phyloP scores from a whole-genome alignment of 352 stramenopile species.

The Globisporangium megalacanthum region DNA sequence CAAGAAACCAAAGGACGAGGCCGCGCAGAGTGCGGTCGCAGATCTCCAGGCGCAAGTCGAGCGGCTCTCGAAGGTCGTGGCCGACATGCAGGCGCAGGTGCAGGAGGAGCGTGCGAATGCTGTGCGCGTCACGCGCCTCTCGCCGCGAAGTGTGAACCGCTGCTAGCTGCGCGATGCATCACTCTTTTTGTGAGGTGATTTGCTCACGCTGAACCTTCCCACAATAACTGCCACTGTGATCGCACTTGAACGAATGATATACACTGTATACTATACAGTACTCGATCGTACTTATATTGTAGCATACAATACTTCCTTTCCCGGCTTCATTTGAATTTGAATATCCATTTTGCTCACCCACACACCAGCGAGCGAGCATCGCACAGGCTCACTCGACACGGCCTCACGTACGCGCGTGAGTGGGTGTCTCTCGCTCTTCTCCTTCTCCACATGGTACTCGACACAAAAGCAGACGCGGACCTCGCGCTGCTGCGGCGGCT shows the following conservation, averaged over 20 bases:
- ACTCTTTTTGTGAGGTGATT: too few species aligned
- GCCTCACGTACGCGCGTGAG: not conserved
- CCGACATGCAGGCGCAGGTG: conserved; percentile 26
- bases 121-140: not conserved
- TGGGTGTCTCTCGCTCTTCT: not conserved
- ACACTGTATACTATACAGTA: too few species aligned
- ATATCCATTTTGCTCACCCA: too few species aligned
- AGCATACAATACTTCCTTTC: too few species aligned
- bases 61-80: conserved; percentile 31
- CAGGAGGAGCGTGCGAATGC: conserved; percentile 13
- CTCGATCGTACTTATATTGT: too few species aligned
- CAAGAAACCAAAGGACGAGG: conserved; percentile 26
- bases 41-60: conserved; percentile 37
- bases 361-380: not conserved
- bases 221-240: too few species aligned
- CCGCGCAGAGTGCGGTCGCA: conserved; percentile 13
- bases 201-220: too few species aligned
- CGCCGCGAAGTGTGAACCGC: not conserved
- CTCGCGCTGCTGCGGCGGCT: conserved; percentile 14
- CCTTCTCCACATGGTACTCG: conserved; percentile 7
- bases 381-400: not conserved
- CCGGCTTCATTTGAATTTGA: too few species aligned
- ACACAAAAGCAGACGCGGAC: conserved; percentile 9
- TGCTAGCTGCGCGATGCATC: too few species aligned
- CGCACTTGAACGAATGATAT: too few species aligned